Evolutionary conservation across 192 early-diverging fungal genomes (phyloP).

Genomic region (Spinellus fusiger): DNA sequence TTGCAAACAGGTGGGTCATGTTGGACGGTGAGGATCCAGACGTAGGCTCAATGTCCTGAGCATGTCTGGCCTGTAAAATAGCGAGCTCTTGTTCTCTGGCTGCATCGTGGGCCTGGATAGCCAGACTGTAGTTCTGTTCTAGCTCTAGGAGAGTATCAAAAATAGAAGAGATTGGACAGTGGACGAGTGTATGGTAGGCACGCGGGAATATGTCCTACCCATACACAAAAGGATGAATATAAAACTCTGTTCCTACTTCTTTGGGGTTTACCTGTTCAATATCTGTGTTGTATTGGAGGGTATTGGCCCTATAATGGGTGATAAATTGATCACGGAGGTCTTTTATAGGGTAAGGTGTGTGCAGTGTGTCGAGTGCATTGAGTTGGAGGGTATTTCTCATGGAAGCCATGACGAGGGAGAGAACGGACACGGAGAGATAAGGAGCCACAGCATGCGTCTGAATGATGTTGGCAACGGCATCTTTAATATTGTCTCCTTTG

Average conservation of each 20-base stretch:
- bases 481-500: conserved; percentile 37
- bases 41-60: conserved; percentile 12
- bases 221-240: not conserved
- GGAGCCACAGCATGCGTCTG: conserved; percentile 36
- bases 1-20: conserved; percentile 27
- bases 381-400: conserved; percentile 28
- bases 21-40: not conserved
- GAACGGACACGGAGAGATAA: conserved; percentile 40
- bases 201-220: conserved; percentile 50
- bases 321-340: conserved; percentile 30
- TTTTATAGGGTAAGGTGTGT: not conserved
- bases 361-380: not conserved
- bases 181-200: conserved; percentile 52
- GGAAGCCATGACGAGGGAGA: conserved; percentile 34
- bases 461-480: conserved; percentile 35
- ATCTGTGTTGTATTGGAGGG: conserved; percentile 39
- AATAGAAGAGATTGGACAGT: conserved; percentile 45
- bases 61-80: conserved; percentile 6
- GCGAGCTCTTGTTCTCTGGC: conserved; percentile 1
- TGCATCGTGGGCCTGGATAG: conserved; percentile 35
- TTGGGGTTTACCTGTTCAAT: conserved; percentile 38
- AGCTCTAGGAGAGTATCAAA: conserved; percentile 52
- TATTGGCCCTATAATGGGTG: conserved; percentile 34
- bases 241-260: not conserved
- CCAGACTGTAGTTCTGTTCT: conserved; percentile 44